Evolutionary conservation across 306 rosid species (phyloP).

Genomic region (Malus sylvestris): DNA sequence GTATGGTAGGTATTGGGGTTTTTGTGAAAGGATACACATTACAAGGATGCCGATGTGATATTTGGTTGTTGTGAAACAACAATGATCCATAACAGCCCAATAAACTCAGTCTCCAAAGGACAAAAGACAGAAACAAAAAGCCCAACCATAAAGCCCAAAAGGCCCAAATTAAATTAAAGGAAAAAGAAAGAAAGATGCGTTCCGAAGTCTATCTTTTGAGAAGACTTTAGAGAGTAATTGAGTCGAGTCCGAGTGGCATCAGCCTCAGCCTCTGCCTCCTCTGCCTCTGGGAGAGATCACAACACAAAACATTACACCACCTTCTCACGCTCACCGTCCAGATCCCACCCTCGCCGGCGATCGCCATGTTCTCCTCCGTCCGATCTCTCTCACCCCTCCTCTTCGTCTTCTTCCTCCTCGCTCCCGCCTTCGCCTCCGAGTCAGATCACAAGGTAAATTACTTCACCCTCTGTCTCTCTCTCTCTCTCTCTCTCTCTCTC

Average conservation of each 20-base stretch:
- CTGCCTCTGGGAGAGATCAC: not conserved
- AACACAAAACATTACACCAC: not conserved
- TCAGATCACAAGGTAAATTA: slow-evolving; percentile 79
- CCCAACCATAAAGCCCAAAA: not conserved
- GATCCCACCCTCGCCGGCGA: slow-evolving; percentile 42
- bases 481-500: not conserved
- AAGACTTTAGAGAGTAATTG: not conserved
- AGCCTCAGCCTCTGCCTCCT: not conserved
- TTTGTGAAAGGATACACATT: too few species aligned
- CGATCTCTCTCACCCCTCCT: slow-evolving; percentile 41
- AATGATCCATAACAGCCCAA: not conserved
- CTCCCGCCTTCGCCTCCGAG: slow-evolving; percentile 57
- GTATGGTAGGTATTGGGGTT: too few species aligned
- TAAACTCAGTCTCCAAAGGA: not conserved
- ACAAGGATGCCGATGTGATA: too few species aligned
- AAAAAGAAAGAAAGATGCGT: not conserved
- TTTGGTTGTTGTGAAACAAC: not conserved
- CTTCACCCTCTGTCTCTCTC: not conserved
- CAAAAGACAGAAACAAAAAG: not conserved
- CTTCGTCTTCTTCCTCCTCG: slow-evolving; percentile 27
- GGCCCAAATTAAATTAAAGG: too few species aligned
- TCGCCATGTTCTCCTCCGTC: slow-evolving; percentile 61
- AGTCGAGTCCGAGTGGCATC: not conserved
- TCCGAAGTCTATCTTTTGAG: slow-evolving; percentile 1
- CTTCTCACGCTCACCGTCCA: slow-evolving; percentile 16